phyloP scores from a whole-genome alignment of 352 stramenopile species.

The Achlya hypogyna region DNA sequence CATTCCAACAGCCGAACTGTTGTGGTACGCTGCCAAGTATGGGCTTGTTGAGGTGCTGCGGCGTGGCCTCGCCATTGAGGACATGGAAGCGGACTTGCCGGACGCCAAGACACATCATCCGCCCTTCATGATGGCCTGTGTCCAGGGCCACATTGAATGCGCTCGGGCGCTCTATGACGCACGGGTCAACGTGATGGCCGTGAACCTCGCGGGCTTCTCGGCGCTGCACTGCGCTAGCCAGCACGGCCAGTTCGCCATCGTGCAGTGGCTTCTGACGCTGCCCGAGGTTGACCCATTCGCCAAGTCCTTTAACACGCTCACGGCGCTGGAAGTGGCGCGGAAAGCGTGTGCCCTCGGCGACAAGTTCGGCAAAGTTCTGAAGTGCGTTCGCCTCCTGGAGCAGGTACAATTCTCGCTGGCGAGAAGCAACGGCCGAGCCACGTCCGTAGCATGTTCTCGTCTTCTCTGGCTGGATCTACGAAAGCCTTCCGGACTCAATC shows the following conservation, averaged over 20 bases:
- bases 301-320: slow-evolving; percentile 34
- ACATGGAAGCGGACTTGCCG: slow-evolving; percentile 53
- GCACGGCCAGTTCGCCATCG: slow-evolving; percentile 55
- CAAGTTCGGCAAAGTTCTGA: slow-evolving; percentile 32
- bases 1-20: slow-evolving; percentile 49
- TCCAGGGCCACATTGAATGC: slow-evolving; percentile 51
- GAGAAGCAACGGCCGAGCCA: not conserved
- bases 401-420: not conserved
- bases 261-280: slow-evolving; percentile 51
- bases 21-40: slow-evolving; percentile 69
- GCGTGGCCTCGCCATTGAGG: slow-evolving; percentile 26
- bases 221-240: slow-evolving; percentile 45
- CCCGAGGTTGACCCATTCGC: slow-evolving; percentile 41
- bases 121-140: slow-evolving; percentile 51
- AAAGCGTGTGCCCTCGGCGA: slow-evolving; percentile 18
- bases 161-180: slow-evolving; percentile 42
- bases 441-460: not conserved
- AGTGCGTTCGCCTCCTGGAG: slow-evolving; percentile 3
- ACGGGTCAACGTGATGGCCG: slow-evolving; percentile 45
- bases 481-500: slow-evolving; percentile 4
- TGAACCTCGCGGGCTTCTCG: slow-evolving; percentile 51
- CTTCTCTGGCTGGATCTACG: slow-evolving; percentile 11
- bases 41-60: slow-evolving; percentile 47
- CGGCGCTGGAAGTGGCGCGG: slow-evolving; percentile 21
- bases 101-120: slow-evolving; percentile 33